Percentiles rank a stretch among this genome's conserved stretches.
phyloP scores from a whole-genome alignment of 306 rosid species.

The Malus domestica region DNA sequence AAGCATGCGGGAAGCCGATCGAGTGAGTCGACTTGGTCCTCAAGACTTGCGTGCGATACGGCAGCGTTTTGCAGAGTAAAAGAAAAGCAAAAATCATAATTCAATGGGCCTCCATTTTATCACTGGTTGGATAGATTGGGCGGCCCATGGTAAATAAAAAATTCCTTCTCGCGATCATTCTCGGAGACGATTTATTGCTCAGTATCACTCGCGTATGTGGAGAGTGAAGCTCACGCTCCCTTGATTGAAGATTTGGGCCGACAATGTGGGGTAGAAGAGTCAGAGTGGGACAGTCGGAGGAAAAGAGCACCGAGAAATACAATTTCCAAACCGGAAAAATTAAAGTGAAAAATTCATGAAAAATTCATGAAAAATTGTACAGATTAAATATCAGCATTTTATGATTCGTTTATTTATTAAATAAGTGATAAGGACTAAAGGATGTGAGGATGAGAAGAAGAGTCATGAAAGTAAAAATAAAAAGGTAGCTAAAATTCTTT shows the following conservation, averaged over 20 bases:
- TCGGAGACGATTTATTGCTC: background rate
- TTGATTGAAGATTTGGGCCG: background rate
- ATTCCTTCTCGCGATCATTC: background rate
- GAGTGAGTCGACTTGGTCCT: constrained; percentile 13
- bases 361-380: background rate
- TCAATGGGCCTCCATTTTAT: constrained; percentile 8
- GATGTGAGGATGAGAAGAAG: background rate
- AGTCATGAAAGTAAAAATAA: background rate
- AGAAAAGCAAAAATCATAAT: background rate
- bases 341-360: background rate
- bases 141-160: constrained; percentile 7
- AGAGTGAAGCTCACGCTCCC: background rate
- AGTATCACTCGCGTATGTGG: background rate
- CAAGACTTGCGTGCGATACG: background rate
- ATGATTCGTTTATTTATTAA: too few species aligned
- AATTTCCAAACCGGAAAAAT: background rate
- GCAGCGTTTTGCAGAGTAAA: background rate
- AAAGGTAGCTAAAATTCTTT: too few species aligned
- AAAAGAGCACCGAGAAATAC: constrained; percentile 4
- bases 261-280: background rate
- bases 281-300: background rate
- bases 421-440: background rate
- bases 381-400: too few species aligned
- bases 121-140: constrained; percentile 7
- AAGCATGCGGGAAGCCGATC: constrained; percentile 21